Base-by-base conservation (phyloP, 192 early-diverging fungal genomes). In the Entrophospora sp. region DNA sequence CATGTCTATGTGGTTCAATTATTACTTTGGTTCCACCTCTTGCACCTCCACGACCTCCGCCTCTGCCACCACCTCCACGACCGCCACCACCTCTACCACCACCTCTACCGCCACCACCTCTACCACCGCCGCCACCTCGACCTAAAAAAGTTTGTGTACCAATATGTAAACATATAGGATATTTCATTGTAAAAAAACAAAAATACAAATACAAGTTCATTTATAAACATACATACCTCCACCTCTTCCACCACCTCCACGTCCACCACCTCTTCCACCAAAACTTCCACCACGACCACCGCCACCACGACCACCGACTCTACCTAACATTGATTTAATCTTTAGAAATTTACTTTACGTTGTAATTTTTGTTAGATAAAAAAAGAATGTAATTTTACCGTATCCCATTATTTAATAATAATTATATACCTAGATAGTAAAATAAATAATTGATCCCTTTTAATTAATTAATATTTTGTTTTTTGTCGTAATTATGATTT, bases 1-100 rank as follows among this genome's bases (percentile, higher is more conserved):
- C 86, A 78, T 96, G 95, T 80, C 96, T 86, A 72, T 98, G 96
- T 31, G 96, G 96, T 80, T 98, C 95, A 40, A 98, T 78, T 49
- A 97, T 81, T 42, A 97, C 95, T 85, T 94, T 99, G 75, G 92
- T 83, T 31, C 95, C 95, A 22, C 91, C 95, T 27, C 68, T 73
- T 52, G 91, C 93, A 48, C 93, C 94, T 25, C 87, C 91, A 20
- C 81, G 58, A 28, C 68, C 83, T 31, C 86, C 88, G 31, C 85
- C 83, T 61, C 79, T 71, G 5, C 75, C 83, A 32, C 79, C 78
- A 10, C 81, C 77, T 34, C 81, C 71, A 12, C 73, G 76, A 22
- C 77, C 68, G 68, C 87, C 78, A 56, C 76, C 80, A 35, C 78
- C 80, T 70, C 83, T 79, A 46, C 72, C 75, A 31, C 81, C 76